These are phyloP conservation scores for Parachlorella kessleri DNA, from an alignment of 139 green algal species.

Conservation along the genomic window DNA sequence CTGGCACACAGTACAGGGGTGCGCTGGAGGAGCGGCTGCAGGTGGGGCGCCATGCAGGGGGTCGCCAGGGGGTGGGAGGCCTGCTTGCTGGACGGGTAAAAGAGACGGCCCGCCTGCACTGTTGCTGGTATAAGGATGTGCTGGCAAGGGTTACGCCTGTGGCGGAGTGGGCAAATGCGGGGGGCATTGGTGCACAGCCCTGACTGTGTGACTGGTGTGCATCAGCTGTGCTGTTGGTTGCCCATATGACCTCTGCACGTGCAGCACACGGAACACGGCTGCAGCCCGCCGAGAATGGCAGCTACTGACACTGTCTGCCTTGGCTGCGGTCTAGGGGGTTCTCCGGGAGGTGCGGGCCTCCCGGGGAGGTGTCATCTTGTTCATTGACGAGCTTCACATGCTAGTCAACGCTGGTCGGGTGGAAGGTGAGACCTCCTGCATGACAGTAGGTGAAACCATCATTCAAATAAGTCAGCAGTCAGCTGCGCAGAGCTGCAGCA, in stretches of 20 bases:
- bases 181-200: too few species aligned
- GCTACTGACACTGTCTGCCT: too few species aligned
- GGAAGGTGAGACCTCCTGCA: slow-evolving; percentile 26
- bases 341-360: slow-evolving; percentile 61
- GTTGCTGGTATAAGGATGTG: neutral
- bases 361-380: slow-evolving; percentile 61
- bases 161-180: neutral
- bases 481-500: too few species aligned
- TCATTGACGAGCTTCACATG: slow-evolving; percentile 80
- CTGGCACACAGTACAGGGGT: slow-evolving; percentile 84
- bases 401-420: slow-evolving; percentile 46
- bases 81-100: too few species aligned
- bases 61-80: too few species aligned
- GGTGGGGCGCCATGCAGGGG: slow-evolving; percentile 3
- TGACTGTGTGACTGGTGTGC: too few species aligned
- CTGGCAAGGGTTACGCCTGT: neutral
- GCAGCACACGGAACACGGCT: too few species aligned
- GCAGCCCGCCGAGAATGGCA: too few species aligned
- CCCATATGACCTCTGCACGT: too few species aligned
- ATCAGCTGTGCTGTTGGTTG: too few species aligned
- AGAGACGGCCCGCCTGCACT: neutral
- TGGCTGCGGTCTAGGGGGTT: slow-evolving; percentile 50
- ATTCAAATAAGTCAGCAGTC: too few species aligned
- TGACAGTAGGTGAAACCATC: too few species aligned
- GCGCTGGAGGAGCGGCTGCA: slow-evolving; percentile 39